Conservation (phyloP, 257 asterid species). For the Primulina tabacum region DNA sequence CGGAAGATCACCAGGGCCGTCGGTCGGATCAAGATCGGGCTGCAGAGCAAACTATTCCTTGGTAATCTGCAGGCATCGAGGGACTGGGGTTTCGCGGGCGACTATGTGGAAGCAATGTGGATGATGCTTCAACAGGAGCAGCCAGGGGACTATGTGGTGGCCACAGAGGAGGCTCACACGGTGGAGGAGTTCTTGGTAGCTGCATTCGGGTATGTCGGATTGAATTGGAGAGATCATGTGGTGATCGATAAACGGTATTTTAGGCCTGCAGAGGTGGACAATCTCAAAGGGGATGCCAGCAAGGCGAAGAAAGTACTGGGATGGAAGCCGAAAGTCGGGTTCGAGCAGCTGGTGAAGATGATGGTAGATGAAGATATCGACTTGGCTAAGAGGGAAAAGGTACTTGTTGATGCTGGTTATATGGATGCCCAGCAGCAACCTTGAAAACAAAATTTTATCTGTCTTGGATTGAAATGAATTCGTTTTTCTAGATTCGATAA, state of each 20-base stretch:
- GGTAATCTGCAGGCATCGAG: conserved; percentile 87
- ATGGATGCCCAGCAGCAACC: conserved; percentile 99
- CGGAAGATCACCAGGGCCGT: conserved; percentile 94
- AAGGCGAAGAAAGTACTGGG: conserved; percentile 77
- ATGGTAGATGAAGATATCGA: conserved; percentile 97
- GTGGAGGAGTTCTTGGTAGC: conserved; percentile 77
- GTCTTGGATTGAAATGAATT: not conserved
- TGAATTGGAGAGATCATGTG: conserved; percentile 91
- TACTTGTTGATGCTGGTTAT: conserved; percentile 93
- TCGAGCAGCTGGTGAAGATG: conserved; percentile 91
- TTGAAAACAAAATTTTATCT: conserved; percentile 27
- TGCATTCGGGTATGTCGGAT: conserved; percentile 78
- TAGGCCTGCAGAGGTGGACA: conserved; percentile 91
- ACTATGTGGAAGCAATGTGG: conserved; percentile 99
- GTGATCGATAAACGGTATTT: conserved; percentile 79
- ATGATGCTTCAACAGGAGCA: conserved; percentile 96
- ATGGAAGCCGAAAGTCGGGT: conserved; percentile 90
- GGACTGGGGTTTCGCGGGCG: conserved; percentile 98
- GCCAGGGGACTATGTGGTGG: conserved; percentile 95
- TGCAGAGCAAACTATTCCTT: conserved; percentile 83
- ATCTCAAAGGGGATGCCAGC: conserved; percentile 77
- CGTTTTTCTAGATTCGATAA: not conserved
- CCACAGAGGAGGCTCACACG: conserved; percentile 93
- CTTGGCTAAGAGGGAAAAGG: conserved; percentile 91
- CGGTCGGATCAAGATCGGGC: conserved; percentile 86